A percentile compares a stretch with the other conserved stretches of the same genome.
These are phyloP conservation scores for Pythium periplocum DNA, from an alignment of 352 stramenopile species.

Conservation along the genomic window DNA sequence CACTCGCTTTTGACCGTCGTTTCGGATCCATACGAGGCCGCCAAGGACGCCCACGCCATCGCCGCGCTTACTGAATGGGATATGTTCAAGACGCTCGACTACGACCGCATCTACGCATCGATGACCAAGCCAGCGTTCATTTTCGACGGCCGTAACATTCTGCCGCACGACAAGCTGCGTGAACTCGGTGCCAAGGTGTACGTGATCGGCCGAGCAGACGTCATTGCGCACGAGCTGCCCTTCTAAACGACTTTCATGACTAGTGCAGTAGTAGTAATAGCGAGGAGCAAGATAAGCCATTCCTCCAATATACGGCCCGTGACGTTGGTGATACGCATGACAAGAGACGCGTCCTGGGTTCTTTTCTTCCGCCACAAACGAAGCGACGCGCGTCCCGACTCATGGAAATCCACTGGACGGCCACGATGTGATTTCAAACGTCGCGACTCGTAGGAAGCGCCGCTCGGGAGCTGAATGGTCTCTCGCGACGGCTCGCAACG, in stretches of 20 bases:
- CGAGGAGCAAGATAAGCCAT: too few species aligned
- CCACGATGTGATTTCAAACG: too few species aligned
- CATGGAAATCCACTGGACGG: too few species aligned
- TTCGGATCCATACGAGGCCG: slow-evolving; percentile 90
- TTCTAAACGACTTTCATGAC: slow-evolving; percentile 30
- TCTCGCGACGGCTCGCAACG: too few species aligned
- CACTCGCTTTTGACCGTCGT: slow-evolving; percentile 70
- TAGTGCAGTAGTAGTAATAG: too few species aligned
- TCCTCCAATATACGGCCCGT: too few species aligned
- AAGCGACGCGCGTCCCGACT: too few species aligned
- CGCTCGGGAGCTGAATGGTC: too few species aligned
- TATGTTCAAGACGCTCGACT: slow-evolving; percentile 98
- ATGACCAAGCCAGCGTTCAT: slow-evolving; percentile 99
- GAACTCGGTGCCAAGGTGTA: slow-evolving; percentile 98
- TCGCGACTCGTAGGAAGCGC: too few species aligned
- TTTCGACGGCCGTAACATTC: slow-evolving; percentile 98
- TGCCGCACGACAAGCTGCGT: slow-evolving; percentile 91
- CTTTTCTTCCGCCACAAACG: too few species aligned
- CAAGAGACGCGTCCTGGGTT: too few species aligned
- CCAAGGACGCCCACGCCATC: slow-evolving; percentile 90
- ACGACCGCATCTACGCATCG: slow-evolving; percentile 90
- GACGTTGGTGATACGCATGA: too few species aligned
- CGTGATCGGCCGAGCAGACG: slow-evolving; percentile 89
- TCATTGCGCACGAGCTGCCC: slow-evolving; percentile 57
- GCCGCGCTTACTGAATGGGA: slow-evolving; percentile 99